Evolutionary conservation across 495 filamentous ascomycete genomes (phyloP), one percentile per base, ranked within the genome.

Genomic region (Xylaria acuta): DNA sequence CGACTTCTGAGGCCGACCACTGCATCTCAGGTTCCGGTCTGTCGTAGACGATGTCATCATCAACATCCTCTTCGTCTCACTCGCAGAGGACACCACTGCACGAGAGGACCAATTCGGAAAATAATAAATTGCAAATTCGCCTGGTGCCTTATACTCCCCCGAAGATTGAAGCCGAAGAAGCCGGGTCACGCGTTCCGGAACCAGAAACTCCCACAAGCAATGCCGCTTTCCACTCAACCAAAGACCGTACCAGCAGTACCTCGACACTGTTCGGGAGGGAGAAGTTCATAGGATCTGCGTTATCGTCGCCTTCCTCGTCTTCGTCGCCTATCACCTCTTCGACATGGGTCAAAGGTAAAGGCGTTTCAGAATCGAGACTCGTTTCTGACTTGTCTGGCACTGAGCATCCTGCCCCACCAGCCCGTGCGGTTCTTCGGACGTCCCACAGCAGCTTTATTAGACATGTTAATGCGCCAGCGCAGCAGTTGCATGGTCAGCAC

Each of bases 31-130:
- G 73, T 69, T 63, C 73, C 22, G 67, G 71, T 74, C 71, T 66
- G 60, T 25, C 25, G 54, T 59, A 74, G 73, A 80, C 73, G 63
- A 80, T 80, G 78, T 76, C 77, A 77, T 73, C 77, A 67, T 76
- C 77, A 72, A 67, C 65, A 30, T 75, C 77, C 11, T 74, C 72
- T 45, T 74, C 72, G 38, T 72, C 74, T 64, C 73, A 71, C 49
- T 73, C 70, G 45, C 72, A 69, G 47, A 79, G 76, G 65, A 60
- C 66, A 36, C 87, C 90, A 58, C 82, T 91, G 68, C 86, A 86
- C 76, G 85, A 89, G 75, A 85, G 88, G 70, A 84, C 84, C 25
- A 80, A 86, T 43, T 89, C 89, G 72, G 82, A 88, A 71, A 85
- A 79, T 75, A 90, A 89, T 76, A 80, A 80, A 40, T 77, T 79